phyloP scores from a whole-genome alignment of 768 basidiomycete species.

The Trichaptum fuscoviolaceum region DNA sequence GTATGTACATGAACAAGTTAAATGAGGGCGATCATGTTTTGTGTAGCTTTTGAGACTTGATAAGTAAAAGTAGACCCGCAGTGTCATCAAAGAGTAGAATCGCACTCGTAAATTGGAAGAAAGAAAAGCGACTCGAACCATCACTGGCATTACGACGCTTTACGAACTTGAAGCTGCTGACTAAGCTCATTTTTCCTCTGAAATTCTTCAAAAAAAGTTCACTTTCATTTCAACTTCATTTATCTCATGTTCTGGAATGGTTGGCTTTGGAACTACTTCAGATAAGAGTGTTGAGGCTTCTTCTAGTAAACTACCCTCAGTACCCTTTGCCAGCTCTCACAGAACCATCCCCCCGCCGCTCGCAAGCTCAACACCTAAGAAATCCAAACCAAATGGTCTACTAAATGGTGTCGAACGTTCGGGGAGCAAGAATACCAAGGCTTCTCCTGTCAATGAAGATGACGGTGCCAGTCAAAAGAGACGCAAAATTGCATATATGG shows the following conservation, averaged over 20 bases:
- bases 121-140: no score
- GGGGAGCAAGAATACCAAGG: background rate
- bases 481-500: constrained; percentile 21
- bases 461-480: constrained; percentile 11
- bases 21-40: no score
- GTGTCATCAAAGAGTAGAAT: no score
- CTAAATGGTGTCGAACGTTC: background rate
- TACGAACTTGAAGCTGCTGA: background rate
- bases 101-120: no score
- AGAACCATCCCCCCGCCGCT: background rate
- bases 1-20: no score
- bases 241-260: background rate
- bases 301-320: background rate
- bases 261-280: background rate
- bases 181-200: background rate
- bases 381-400: background rate
- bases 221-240: background rate
- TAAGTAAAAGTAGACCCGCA: no score
- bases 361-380: constrained; percentile 5
- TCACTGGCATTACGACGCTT: no score
- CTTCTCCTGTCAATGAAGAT: background rate
- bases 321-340: background rate
- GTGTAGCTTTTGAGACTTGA: no score
- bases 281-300: background rate
- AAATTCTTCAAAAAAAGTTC: background rate